Evolutionary conservation across 164 flowering plant species (phyloP), one percentile per base, ranked within the genome.

Genomic region (Umbellularia californica): DNA sequence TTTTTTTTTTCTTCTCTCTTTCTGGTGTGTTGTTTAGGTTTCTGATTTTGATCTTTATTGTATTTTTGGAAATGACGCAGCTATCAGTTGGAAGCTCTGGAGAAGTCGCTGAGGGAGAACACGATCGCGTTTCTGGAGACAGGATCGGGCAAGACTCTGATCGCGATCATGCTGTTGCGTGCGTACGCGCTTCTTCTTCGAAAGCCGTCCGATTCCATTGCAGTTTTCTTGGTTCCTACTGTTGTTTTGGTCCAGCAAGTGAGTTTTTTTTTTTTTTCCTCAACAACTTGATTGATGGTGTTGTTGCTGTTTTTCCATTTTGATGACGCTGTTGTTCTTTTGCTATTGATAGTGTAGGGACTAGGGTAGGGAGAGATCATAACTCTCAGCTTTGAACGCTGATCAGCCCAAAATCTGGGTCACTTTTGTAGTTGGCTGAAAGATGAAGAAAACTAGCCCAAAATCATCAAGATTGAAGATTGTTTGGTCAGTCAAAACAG

Each of bases 101-200:
- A 91, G 80, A 87, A 77, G 75, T 95, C 96, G 11, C 66, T 87
- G 19, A 83, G 83, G 79, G 78, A 81, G 83, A 94, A 94, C 84
- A 94, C 97, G 0, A 86, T 94, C 19, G 97, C 84, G 33, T 92
- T 79, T 77, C 79, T 92, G 70, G 98, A 92, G 78, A 92, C 97
- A n/a, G 98, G 98, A 3, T 86, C 97, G 22, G 98, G 98, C 41
- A 94, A 92, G 85, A 94, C 98, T 22, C 77, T 94, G 70, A 92
- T 94, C 22, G 92, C 97, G 5, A 84, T 92, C 66, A 94, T 94
- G 97, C 90, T 94, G 72, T 80, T 94, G 24, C 88, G 95, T 7
- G 75, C 77, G 64, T 90, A 87, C 68, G 92, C 97, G 3, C 69
- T 89, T 71, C 82, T 74, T 35, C 76, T 94, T 3, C 76, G 94